Base-by-base conservation (phyloP, 192 early-diverging fungal species). In the Thamnidium elegans region DNA sequence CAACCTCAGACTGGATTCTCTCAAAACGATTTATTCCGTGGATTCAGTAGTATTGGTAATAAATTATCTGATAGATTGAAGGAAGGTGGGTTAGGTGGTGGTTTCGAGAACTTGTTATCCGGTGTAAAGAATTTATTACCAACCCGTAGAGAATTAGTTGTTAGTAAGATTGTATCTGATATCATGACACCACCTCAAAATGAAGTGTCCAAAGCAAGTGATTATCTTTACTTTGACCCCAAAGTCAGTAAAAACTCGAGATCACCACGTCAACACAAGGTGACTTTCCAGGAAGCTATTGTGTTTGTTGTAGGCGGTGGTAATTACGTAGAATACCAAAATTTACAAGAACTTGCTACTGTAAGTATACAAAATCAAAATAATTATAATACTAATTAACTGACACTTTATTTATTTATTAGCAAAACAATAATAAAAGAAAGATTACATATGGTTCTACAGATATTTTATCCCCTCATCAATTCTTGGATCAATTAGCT, bases 251-350 rank as follows among this genome's bases (percentile, higher is more conserved):
- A 83, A 43, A 84, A 84, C 59, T 74, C 74, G 42, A 67, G 78
- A 74, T 63, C 68, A 26, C 65, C 68, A 15, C 62, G 70, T 51
- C 67, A 67, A 73, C 73, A 76, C 32, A 75, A 78, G n/a, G 78
- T 79, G 0, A 77, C 85, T 0, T 94, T 90, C 67, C 87, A 92
- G 59, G 92, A 97, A 58, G 96, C 95, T 4, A 89, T 99, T 72
- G 97, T 99, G 21, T 98, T 99, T 86, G 91, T 95, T 10, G 85
- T 98, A 45, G 97, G 97, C 26, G 97, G 97, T 42, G 97, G 97
- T 23, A 97, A 97, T 72, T 99, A 98, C 78, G 78, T 95, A 55
- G 97, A 99, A 80, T 95, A 95, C 74, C 94, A 97, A 66, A 98
- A 98, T 76, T 67, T 98, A 69, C 84, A 87, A 77, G 96, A 98